These are phyloP conservation scores for Leptosphaerulina australis DNA, from an alignment of 2,329 filamentous ascomycete genomes.

Conservation along the genomic window DNA sequence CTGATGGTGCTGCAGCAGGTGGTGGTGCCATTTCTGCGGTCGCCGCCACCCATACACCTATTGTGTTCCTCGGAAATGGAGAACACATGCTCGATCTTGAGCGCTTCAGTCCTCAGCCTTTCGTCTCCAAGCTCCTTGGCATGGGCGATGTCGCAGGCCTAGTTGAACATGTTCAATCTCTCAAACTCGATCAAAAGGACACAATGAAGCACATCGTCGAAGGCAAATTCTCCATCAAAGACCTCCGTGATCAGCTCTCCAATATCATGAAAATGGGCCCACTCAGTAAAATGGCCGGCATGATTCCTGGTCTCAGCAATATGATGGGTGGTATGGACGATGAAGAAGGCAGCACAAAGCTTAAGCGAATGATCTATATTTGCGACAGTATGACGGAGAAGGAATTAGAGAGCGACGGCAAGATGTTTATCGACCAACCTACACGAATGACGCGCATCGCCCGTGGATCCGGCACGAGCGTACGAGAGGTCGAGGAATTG, in stretches of 20 bases:
- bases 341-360: conserved; percentile 89
- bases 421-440: conserved; percentile 90
- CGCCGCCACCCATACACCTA: conserved; percentile 92
- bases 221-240: conserved; percentile 92
- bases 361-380: conserved; percentile 98
- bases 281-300: conserved; percentile 94
- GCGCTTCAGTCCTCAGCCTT: conserved; percentile 88
- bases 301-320: conserved; percentile 94
- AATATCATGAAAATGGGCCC: conserved; percentile 99
- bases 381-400: conserved; percentile 98
- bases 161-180: conserved; percentile 93
- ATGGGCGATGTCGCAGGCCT: conserved; percentile 97
- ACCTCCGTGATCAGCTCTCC: conserved; percentile 90
- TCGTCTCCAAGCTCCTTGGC: conserved; percentile 89
- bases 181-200: conserved; percentile 96
- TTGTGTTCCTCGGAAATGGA: conserved; percentile 96
- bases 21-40: conserved; percentile 98
- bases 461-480: conserved; percentile 85
- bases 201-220: conserved; percentile 99
- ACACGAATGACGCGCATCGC: conserved; percentile 92
- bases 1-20: conserved; percentile 91
- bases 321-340: conserved; percentile 98
- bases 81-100: conserved; percentile 97
- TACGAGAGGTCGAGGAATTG: conserved; percentile 92
- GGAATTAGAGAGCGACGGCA: conserved; percentile 93